A percentile compares a stretch with the other conserved stretches of the same genome.
These are phyloP conservation scores for Colletotrichum navitas DNA, from an alignment of 2,329 filamentous ascomycete species.

Conservation along the genomic window DNA sequence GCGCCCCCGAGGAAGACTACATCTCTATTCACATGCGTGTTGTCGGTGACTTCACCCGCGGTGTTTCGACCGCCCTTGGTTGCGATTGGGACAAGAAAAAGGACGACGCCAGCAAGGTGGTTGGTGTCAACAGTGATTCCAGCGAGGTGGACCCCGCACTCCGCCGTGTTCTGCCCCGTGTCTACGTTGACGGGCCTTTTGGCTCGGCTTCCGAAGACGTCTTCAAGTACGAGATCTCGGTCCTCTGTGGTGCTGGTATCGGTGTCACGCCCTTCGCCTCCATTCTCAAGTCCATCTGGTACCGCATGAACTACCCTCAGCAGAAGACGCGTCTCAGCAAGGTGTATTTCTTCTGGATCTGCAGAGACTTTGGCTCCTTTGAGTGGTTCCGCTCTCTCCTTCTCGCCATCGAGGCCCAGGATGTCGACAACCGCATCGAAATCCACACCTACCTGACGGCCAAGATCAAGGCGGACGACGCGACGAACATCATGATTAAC, in stretches of 20 bases:
- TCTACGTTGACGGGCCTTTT: constrained; percentile 88
- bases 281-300: constrained; percentile 93
- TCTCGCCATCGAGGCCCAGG: constrained; percentile 87
- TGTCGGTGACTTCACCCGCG: constrained; percentile 84
- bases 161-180: constrained; percentile 79
- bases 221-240: constrained; percentile 86
- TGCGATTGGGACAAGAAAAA: constrained; percentile 77
- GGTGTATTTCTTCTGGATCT: constrained; percentile 95
- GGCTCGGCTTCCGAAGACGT: constrained; percentile 89
- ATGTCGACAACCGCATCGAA: constrained; percentile 86
- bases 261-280: constrained; percentile 90
- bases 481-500: constrained; percentile 94
- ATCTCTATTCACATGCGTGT: constrained; percentile 88
- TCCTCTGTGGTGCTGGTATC: constrained; percentile 86
- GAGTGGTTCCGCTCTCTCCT: constrained; percentile 91
- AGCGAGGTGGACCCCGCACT: constrained; percentile 76
- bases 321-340: constrained; percentile 84
- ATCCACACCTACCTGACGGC: constrained; percentile 91
- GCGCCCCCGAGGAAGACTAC: constrained; percentile 89
- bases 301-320: constrained; percentile 89
- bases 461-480: constrained; percentile 87
- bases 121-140: constrained; percentile 73
- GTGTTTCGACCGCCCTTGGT: constrained; percentile 77
- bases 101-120: constrained; percentile 72
- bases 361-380: constrained; percentile 87